Conservation (phyloP, 495 filamentous ascomycete genomes). For the Xylaria telfairii region DNA sequence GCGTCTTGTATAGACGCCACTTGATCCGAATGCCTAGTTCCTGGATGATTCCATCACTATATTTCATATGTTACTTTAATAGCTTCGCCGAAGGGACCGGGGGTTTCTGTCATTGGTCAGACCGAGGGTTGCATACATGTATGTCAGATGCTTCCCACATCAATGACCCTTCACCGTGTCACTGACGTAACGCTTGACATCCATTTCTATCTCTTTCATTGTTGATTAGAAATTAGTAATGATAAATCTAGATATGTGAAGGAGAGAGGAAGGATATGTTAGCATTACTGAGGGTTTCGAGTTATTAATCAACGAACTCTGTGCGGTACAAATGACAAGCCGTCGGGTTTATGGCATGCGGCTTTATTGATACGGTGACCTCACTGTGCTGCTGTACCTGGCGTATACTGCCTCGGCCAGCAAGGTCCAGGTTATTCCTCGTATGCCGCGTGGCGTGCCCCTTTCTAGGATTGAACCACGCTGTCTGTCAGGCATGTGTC, state of each 20-base stretch:
- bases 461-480: neutral
- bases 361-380: neutral
- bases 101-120: neutral
- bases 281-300: neutral
- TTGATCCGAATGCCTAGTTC: neutral
- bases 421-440: neutral
- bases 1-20: conserved; percentile 5
- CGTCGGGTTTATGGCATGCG: neutral
- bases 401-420: conserved; percentile 1
- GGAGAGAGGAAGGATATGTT: neutral
- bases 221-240: conserved; percentile 4
- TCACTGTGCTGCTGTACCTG: conserved; percentile 4
- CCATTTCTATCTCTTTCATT: neutral
- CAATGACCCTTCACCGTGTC: neutral
- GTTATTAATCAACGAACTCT: neutral
- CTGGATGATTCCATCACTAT: neutral
- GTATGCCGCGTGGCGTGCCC: conserved; percentile 15
- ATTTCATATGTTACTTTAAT: conserved; percentile 1
- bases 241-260: neutral
- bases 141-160: conserved; percentile 24
- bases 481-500: neutral
- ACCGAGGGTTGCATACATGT: conserved; percentile 11
- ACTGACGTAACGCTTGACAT: conserved; percentile 12
- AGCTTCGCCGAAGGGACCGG: neutral
- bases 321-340: neutral